Percentiles rank a stretch among this genome's conserved stretches.
Conservation (phyloP, 1,139 yeast species). For the Eremothecium gossypii region DNA sequence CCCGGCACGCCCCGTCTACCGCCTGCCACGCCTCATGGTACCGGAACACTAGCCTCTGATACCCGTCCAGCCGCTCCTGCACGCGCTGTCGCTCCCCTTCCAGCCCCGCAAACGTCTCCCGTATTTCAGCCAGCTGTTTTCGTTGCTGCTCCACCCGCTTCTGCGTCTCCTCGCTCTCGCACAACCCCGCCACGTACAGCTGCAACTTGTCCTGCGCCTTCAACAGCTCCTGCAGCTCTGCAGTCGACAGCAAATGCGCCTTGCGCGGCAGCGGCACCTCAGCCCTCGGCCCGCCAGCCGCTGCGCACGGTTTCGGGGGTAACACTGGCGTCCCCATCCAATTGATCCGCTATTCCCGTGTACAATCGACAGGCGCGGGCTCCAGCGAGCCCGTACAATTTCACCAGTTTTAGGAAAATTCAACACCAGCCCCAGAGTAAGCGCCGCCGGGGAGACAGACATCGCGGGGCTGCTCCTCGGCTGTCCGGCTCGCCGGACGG, state of each 20-base stretch:
- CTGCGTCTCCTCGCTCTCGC: constrained; percentile 12
- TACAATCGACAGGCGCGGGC: too few species aligned
- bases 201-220: constrained; percentile 13
- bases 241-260: constrained; percentile 18
- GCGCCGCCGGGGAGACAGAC: too few species aligned
- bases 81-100: constrained; percentile 12
- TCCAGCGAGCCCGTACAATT: too few species aligned
- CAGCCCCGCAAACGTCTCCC: constrained; percentile 13
- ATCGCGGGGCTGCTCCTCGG: too few species aligned
- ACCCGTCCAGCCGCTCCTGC: constrained; percentile 13
- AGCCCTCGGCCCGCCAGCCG: background rate
- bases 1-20: constrained; percentile 12
- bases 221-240: constrained; percentile 17
- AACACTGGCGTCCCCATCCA: constrained; percentile 6
- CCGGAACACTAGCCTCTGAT: constrained; percentile 17
- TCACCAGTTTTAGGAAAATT: too few species aligned
- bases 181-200: constrained; percentile 19
- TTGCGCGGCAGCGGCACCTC: constrained; percentile 16
- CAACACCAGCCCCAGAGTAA: too few species aligned
- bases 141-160: constrained; percentile 9
- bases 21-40: constrained; percentile 25
- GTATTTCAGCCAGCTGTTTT: constrained; percentile 11
- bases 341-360: too few species aligned
- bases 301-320: constrained; percentile 6
- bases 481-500: too few species aligned